Percentiles rank a stretch among this genome's conserved stretches.
These are phyloP conservation scores for Arabidopsis arenosa DNA, from an alignment of 345 rosid species.

Conservation along the genomic window DNA sequence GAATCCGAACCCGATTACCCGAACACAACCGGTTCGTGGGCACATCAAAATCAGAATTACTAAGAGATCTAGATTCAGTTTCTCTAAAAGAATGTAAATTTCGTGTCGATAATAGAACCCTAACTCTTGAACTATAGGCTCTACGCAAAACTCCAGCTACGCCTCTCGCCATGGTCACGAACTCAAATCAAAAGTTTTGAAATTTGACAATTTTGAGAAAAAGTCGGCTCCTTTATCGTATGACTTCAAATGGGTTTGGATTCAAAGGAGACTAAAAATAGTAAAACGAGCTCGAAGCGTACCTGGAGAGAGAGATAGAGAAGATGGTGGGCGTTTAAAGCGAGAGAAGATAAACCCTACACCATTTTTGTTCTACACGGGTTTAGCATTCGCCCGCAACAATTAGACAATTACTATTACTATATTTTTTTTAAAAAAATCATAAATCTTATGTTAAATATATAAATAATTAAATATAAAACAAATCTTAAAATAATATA, in stretches of 20 bases:
- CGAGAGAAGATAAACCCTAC: constrained; percentile 34
- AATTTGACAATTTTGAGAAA: neutral
- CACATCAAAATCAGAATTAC: constrained; percentile 34
- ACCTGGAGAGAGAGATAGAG: constrained; percentile 1
- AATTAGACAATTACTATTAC: neutral
- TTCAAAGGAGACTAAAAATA: constrained; percentile 13
- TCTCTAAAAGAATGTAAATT: constrained; percentile 50
- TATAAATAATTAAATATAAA: no score
- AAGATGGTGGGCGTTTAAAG: constrained; percentile 11
- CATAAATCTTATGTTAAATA: no score
- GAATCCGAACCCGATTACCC: constrained; percentile 29
- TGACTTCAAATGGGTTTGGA: constrained; percentile 5
- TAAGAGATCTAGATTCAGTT: constrained; percentile 36
- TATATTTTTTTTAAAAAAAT: no score
- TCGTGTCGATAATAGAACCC: constrained; percentile 39
- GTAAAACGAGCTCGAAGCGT: constrained; percentile 18
- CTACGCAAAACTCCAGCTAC: constrained; percentile 55
- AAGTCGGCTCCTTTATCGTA: constrained; percentile 33
- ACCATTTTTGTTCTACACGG: neutral
- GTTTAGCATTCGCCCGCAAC: neutral
- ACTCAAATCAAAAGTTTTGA: neutral
- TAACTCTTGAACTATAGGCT: constrained; percentile 47
- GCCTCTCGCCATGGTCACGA: constrained; percentile 58
- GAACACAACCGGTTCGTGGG: constrained; percentile 45
- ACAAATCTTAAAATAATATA: no score